These are phyloP conservation scores for Sporobolus alterniflorus DNA, from an alignment of 202 grass and related monocot species.

Conservation along the genomic window DNA sequence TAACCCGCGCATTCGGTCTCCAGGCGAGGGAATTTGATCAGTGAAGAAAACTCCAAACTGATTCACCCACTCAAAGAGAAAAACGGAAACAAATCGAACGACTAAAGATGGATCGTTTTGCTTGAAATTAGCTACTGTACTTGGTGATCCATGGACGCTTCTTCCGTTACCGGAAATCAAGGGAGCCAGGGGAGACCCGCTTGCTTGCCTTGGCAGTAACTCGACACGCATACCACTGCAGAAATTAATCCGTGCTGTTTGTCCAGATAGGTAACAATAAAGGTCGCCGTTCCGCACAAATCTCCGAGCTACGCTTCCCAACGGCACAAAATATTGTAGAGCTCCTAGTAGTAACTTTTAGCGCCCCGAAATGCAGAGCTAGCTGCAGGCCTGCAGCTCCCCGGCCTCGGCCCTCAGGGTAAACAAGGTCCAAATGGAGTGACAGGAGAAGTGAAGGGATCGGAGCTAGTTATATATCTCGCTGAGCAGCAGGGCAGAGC, in stretches of 20 bases:
- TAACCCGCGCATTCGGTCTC: background rate
- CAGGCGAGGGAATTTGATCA: background rate
- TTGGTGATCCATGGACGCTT: background rate
- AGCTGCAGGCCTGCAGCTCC: background rate
- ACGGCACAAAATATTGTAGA: background rate
- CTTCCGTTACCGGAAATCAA: slow-evolving; percentile 24
- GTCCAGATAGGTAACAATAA: slow-evolving; percentile 37
- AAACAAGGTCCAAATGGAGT: background rate
- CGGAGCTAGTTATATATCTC: too few relatives aligned
- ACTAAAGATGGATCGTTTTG: background rate
- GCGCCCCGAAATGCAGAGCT: background rate
- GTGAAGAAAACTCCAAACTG: background rate
- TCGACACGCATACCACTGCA: slow-evolving; percentile 12
- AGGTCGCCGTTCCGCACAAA: slow-evolving; percentile 38
- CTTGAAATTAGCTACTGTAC: too few relatives aligned
- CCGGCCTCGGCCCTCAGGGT: background rate
- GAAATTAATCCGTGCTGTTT: slow-evolving; percentile 24
- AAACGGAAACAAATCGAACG: too few relatives aligned
- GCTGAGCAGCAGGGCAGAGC: background rate
- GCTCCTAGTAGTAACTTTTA: background rate
- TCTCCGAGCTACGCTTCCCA: slow-evolving; percentile 29
- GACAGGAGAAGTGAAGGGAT: background rate
- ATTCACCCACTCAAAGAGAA: background rate
- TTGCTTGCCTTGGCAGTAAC: slow-evolving; percentile 46
- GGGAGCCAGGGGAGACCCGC: slow-evolving; percentile 8